These are phyloP conservation scores for Aspergillus carlsbadensis DNA, from an alignment of 495 filamentous ascomycete species.

Conservation along the genomic window DNA sequence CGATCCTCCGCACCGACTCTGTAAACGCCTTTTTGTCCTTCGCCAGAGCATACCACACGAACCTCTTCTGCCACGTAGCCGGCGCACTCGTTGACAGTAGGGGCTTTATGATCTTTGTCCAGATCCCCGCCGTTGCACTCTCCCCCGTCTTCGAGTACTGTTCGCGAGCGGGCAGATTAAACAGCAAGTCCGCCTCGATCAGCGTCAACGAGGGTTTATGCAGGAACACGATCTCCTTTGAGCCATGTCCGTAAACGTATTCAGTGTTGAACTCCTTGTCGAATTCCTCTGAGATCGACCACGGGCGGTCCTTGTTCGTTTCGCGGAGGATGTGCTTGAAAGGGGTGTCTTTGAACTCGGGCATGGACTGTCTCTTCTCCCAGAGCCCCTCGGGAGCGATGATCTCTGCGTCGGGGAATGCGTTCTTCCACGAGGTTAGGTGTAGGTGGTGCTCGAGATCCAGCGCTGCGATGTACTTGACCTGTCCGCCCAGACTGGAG, in stretches of 20 bases:
- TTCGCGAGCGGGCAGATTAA: conserved; percentile 86
- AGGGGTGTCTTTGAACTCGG: conserved; percentile 63
- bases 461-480: conserved; percentile 80
- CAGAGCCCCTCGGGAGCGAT: conserved; percentile 82
- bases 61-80: conserved; percentile 73
- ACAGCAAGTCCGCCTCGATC: conserved; percentile 89
- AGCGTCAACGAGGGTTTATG: conserved; percentile 78
- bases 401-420: conserved; percentile 73
- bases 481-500: conserved; percentile 61
- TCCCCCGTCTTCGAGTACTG: conserved; percentile 72
- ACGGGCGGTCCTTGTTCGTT: conserved; percentile 47
- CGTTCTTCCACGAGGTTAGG: conserved; percentile 76
- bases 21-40: conserved; percentile 66
- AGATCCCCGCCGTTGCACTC: conserved; percentile 51
- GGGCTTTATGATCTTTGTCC: conserved; percentile 61
- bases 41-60: conserved; percentile 77
- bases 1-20: conserved; percentile 65
- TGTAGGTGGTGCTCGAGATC: conserved; percentile 95
- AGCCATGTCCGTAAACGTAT: conserved; percentile 75
- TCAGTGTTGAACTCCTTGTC: conserved; percentile 84
- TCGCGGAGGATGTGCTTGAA: conserved; percentile 69
- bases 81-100: conserved; percentile 56
- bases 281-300: conserved; percentile 68
- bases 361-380: conserved; percentile 72
- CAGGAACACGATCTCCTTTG: conserved; percentile 83